Percentiles rank a stretch among this genome's conserved stretches.
Conservation (phyloP, 495 filamentous ascomycete genomes). For the Lepidopterella palustris region DNA sequence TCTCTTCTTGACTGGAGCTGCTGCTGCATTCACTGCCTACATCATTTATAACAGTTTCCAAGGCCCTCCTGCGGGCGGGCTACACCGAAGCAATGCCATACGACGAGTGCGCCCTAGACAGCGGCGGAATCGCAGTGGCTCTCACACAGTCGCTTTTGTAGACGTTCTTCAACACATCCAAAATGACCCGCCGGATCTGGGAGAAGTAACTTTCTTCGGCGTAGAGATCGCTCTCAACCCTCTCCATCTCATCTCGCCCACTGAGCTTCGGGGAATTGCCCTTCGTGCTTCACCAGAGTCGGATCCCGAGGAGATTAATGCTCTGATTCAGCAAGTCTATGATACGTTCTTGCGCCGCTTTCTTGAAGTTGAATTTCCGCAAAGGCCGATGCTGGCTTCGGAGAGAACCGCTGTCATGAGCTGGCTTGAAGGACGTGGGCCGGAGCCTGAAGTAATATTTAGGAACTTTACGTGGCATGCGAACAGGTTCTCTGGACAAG, state of each 20-base stretch:
- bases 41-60: conserved; percentile 19
- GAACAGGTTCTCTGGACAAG: background rate
- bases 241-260: background rate
- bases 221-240: conserved; percentile 8
- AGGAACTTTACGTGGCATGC: conserved; percentile 8
- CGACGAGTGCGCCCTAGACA: conserved; percentile 7
- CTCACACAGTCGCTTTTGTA: background rate
- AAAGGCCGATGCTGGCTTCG: background rate
- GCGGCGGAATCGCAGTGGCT: background rate
- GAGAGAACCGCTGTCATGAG: background rate
- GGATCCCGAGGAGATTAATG: conserved; percentile 5
- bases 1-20: conserved; percentile 21
- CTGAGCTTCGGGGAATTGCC: conserved; percentile 10
- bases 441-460: background rate
- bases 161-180: conserved; percentile 12
- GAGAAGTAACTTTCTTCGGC: conserved; percentile 19
- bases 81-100: conserved; percentile 54
- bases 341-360: conserved; percentile 21
- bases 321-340: conserved; percentile 13
- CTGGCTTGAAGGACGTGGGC: background rate
- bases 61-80: background rate
- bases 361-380: conserved; percentile 10
- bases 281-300: background rate
- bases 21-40: conserved; percentile 27
- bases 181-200: conserved; percentile 6